Evolutionary conservation across 495 filamentous ascomycete genomes (phyloP).

Genomic region (Lichenothelia convexa): DNA sequence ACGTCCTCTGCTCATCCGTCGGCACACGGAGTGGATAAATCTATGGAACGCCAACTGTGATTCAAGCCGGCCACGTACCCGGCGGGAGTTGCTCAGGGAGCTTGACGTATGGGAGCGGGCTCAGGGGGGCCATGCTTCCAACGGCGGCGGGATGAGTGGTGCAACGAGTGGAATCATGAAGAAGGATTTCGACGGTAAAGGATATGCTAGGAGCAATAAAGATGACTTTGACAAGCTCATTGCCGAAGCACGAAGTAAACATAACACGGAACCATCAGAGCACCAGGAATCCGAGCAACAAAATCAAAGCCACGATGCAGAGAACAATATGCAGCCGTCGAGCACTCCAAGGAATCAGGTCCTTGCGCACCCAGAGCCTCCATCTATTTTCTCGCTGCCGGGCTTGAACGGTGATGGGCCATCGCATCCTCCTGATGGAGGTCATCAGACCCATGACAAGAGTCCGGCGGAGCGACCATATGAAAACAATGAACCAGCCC

Average conservation of each 20-base stretch:
- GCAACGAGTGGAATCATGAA: conserved; percentile 32
- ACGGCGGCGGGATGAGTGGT: conserved; percentile 11
- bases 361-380: too few relatives aligned
- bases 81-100: conserved; percentile 53
- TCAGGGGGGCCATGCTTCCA: conserved; percentile 33
- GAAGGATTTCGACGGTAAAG: conserved; percentile 66
- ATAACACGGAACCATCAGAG: too few relatives aligned
- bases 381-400: too few relatives aligned
- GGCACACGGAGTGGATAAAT: conserved; percentile 88
- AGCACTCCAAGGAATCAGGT: too few relatives aligned
- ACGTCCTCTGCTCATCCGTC: conserved; percentile 45
- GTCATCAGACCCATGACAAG: neutral
- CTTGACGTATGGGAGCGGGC: conserved; percentile 72
- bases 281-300: neutral
- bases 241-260: conserved; percentile 39
- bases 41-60: conserved; percentile 96
- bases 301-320: neutral
- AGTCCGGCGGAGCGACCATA: conserved; percentile 3
- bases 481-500: conserved; percentile 7
- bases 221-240: conserved; percentile 59
- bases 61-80: conserved; percentile 47
- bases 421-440: too few relatives aligned
- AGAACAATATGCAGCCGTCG: too few relatives aligned
- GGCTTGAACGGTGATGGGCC: too few relatives aligned
- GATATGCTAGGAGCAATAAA: conserved; percentile 57